phyloP scores from a whole-genome alignment of 2,329 filamentous ascomycete species.

The Lithohypha guttulata region DNA sequence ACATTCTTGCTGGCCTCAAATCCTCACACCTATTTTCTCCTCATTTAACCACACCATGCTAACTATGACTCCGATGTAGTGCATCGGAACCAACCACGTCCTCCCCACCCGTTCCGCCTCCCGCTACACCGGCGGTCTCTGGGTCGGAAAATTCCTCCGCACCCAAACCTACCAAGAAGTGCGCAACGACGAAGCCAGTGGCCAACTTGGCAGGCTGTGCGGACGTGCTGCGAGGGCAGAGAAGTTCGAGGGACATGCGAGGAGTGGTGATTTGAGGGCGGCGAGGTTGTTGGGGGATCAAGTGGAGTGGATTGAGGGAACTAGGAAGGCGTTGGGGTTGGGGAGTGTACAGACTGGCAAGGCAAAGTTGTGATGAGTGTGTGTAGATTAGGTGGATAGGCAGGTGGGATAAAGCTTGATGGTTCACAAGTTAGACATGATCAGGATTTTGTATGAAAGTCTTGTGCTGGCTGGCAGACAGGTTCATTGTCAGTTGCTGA shows the following conservation, averaged over 20 bases:
- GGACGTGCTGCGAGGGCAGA: slow-evolving; percentile 41
- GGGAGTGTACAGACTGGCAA: too few species aligned
- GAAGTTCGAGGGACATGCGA: slow-evolving; percentile 44
- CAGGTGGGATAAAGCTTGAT: too few species aligned
- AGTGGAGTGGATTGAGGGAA: slow-evolving; percentile 34
- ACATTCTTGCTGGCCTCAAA: background rate
- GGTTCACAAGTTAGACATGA: too few species aligned
- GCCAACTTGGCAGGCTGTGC: slow-evolving; percentile 39
- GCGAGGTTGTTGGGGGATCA: slow-evolving; percentile 33
- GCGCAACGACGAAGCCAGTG: slow-evolving; percentile 33
- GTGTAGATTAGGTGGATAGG: too few species aligned
- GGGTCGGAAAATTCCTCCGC: slow-evolving; percentile 45
- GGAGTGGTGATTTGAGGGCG: slow-evolving; percentile 41
- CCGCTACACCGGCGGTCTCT: slow-evolving; percentile 42
- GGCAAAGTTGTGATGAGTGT: too few species aligned
- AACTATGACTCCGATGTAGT: too few species aligned
- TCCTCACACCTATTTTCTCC: too few species aligned
- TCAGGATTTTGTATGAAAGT: too few species aligned
- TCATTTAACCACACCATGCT: too few species aligned
- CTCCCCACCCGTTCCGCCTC: slow-evolving; percentile 40
- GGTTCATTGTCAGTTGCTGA: too few species aligned
- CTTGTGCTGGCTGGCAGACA: too few species aligned
- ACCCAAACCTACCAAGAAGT: slow-evolving; percentile 47
- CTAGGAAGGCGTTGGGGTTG: background rate
- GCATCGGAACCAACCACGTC: slow-evolving; percentile 47